Conservation (phyloP, 208 protist species). For the Leptomonas seymouri region DNA sequence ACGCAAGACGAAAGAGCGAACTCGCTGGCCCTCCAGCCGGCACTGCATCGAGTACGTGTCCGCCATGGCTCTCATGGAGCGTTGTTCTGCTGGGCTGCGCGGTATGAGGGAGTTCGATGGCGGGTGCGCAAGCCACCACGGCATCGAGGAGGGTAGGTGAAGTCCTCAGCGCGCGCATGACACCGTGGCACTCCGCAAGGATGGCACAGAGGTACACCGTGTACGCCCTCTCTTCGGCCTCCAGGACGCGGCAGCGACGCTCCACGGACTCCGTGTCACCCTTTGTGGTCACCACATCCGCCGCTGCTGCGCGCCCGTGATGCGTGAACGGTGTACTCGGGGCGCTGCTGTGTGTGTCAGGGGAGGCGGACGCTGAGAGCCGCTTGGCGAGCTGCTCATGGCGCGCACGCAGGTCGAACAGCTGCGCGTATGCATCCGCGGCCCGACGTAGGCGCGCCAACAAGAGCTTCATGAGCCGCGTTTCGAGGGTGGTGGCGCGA, state of each 20-base stretch:
- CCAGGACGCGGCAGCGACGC: background rate
- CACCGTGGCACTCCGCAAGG: slow-evolving; percentile 23
- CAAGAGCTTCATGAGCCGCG: slow-evolving; percentile 28
- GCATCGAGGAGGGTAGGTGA: slow-evolving; percentile 25
- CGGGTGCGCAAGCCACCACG: slow-evolving; percentile 26
- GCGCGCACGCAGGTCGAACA: slow-evolving; percentile 1
- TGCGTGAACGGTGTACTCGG: too few relatives aligned
- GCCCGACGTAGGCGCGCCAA: slow-evolving; percentile 20
- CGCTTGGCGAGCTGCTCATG: background rate
- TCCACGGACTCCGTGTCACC: background rate
- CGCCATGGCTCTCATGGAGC: too few relatives aligned
- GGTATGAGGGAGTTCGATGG: background rate
- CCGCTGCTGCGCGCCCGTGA: too few relatives aligned
- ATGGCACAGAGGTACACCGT: slow-evolving; percentile 5
- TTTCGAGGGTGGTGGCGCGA: slow-evolving; percentile 21
- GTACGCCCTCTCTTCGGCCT: background rate
- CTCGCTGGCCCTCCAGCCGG: background rate
- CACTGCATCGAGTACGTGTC: background rate
- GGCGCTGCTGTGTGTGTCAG: too few relatives aligned
- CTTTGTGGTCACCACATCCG: background rate
- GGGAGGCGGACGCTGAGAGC: background rate
- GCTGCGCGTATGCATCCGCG: slow-evolving; percentile 21
- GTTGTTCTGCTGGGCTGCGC: background rate
- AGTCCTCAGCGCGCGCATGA: slow-evolving; percentile 11
- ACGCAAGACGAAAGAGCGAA: background rate